Percentiles rank a stretch among this genome's conserved stretches.
phyloP scores from a whole-genome alignment of 225 moss, liverwort and hornwort genomes.

The Sphagnum contortum region DNA sequence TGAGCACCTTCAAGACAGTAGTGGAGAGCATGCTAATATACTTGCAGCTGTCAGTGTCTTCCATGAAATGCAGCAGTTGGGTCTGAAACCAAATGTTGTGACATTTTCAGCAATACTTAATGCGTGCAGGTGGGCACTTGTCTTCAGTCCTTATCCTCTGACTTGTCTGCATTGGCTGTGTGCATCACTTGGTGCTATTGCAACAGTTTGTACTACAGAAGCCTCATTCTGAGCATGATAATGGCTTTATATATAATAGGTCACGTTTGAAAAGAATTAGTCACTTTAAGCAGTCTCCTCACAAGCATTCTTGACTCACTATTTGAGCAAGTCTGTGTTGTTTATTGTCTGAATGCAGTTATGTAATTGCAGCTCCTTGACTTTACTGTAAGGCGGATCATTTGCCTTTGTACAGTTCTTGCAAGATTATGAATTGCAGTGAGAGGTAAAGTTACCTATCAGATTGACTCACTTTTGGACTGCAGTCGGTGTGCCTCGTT shows the following conservation, averaged over 20 bases:
- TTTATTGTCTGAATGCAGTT: too few relatives aligned
- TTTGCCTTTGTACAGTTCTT: too few relatives aligned
- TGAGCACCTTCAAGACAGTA: conserved; percentile 21
- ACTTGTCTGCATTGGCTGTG: neutral
- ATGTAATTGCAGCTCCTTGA: too few relatives aligned
- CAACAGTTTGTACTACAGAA: too few relatives aligned
- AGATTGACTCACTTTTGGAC: neutral
- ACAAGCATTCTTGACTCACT: too few relatives aligned
- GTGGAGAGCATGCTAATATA: conserved; percentile 59
- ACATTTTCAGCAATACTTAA: conserved; percentile 95
- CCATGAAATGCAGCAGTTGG: conserved; percentile 96
- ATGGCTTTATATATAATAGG: neutral
- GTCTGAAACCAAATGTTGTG: conserved; percentile 89
- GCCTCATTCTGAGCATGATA: neutral
- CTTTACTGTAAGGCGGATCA: too few relatives aligned
- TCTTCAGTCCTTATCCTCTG: neutral
- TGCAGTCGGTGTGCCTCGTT: conserved; percentile 85
- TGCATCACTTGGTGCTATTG: neutral
- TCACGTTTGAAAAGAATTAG: neutral
- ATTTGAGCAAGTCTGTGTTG: too few relatives aligned
- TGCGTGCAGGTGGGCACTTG: conserved; percentile 66
- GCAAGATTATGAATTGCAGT: too few relatives aligned
- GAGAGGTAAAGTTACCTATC: too few relatives aligned
- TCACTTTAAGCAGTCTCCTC: too few relatives aligned
- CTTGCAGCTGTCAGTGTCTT: conserved; percentile 87